Evolutionary conservation across 2,329 filamentous ascomycete species (phyloP), one percentile per base, ranked within the genome.

Genomic region (Microdochium nivale): DNA sequence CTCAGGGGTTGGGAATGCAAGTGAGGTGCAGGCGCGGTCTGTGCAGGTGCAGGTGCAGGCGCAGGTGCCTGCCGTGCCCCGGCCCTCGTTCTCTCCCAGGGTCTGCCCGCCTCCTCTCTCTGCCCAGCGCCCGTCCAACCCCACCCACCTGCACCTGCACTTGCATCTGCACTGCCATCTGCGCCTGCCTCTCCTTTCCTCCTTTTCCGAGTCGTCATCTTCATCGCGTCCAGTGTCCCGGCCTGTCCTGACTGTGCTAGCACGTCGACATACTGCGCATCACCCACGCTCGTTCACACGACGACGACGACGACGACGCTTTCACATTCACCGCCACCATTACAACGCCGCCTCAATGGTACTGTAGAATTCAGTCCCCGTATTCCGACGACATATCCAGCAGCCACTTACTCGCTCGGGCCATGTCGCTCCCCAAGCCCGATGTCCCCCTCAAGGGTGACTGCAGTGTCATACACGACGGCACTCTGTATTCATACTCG

Each of bases 401-500:
- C 40, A 44, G 3, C 21, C 16, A 19, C 50, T 47, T 52, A 52
- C 50, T 49, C 48, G 46, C 49, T 51, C 53, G 55, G 62, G 68
- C 57, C 50, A 95, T 95, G 90, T 73, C 83, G 63, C 75, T 86
- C 52, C 89, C 90, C 48, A 71, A 82, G 62, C 90, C 90, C 50
- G 73, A 79, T 50, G 77, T 83, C 64, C 74, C 84, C 56, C 73
- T 96, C 65, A 80, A 83, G 67, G 83, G 85, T 68, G 84, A 88
- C 62, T 97, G 92, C 70, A 90, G 90, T 53, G 81, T 87, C 62
- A 79, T 96, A 55, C 77, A 88, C 72, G 77, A 90, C 64, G 84
- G 90, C 67, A 90, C 84, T 13, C 81, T 97, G 50, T 97, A 95
- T 72, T 84, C 87, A 47, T 95, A 89, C 67, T 88, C 89, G 5